Percentiles rank a stretch among this genome's conserved stretches.
Evolutionary conservation across 1,139 yeast genomes (phyloP).

Genomic region (Geotrichum armillariae): DNA sequence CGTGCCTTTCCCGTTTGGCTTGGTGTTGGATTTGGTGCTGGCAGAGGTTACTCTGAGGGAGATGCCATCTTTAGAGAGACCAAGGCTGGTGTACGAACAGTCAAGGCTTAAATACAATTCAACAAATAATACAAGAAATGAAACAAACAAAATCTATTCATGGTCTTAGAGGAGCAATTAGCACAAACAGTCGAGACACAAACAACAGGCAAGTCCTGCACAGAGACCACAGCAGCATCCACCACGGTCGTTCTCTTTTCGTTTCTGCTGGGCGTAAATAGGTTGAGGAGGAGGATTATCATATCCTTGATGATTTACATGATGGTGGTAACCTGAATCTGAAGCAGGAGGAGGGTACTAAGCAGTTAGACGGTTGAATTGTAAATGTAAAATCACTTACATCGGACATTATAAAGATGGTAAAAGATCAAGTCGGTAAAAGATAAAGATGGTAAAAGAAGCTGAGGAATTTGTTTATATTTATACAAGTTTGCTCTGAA

Average conservation of each 20-base stretch:
- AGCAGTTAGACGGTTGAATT: too few relatives aligned
- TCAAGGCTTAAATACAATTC: constrained; percentile 32
- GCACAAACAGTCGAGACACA: constrained; percentile 30
- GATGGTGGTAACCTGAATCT: constrained; percentile 29
- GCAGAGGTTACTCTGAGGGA: constrained; percentile 97
- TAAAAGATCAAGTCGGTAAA: too few relatives aligned
- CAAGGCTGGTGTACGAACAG: constrained; percentile 40
- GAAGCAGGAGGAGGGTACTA: constrained; percentile 34
- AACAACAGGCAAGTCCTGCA: constrained; percentile 37
- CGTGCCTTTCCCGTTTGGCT: constrained; percentile 97
- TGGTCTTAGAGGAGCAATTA: constrained; percentile 6
- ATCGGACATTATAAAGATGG: too few relatives aligned
- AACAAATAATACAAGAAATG: background rate
- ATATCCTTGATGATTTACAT: constrained; percentile 22
- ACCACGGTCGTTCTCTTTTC: constrained; percentile 26
- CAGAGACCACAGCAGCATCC: constrained; percentile 39
- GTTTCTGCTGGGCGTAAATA: constrained; percentile 34
- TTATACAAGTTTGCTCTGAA: too few relatives aligned
- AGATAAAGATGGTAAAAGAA: too few relatives aligned
- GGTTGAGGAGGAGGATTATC: constrained; percentile 28
- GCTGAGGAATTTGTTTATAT: too few relatives aligned
- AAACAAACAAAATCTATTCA: background rate
- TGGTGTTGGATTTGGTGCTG: constrained; percentile 94
- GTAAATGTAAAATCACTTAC: too few relatives aligned
- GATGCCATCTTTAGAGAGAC: constrained; percentile 83